Evolutionary conservation across 345 rosid species (phyloP).

Genomic region (Eucalyptus regnans): DNA sequence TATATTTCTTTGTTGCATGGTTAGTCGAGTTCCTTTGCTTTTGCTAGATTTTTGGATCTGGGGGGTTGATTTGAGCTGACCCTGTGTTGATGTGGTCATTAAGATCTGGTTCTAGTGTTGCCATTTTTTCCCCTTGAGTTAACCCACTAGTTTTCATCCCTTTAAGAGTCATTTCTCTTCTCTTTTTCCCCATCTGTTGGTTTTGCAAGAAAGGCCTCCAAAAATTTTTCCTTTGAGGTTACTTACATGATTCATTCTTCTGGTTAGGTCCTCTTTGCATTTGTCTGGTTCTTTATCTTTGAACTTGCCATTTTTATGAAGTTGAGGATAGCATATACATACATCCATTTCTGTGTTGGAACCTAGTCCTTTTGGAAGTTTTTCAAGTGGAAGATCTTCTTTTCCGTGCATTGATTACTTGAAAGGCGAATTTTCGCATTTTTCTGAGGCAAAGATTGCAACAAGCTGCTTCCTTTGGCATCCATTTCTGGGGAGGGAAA

Average conservation of each 20-base stretch:
- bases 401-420: neutral
- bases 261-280: neutral
- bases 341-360: neutral
- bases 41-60: neutral
- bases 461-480: neutral
- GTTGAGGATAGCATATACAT: neutral
- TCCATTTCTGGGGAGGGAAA: neutral
- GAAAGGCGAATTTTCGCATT: neutral
- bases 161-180: neutral
- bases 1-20: neutral
- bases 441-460: neutral
- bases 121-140: neutral
- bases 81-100: neutral
- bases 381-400: neutral
- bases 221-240: neutral
- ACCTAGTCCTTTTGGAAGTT: neutral
- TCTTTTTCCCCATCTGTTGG: neutral
- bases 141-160: neutral
- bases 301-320: neutral
- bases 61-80: neutral
- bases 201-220: neutral
- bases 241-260: neutral
- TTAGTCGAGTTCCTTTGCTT: neutral
- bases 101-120: neutral
- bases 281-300: neutral